Evolutionary conservation across 1,284 basidiomycete genomes (phyloP).

Genomic region (Apiotrichum brassicae): DNA sequence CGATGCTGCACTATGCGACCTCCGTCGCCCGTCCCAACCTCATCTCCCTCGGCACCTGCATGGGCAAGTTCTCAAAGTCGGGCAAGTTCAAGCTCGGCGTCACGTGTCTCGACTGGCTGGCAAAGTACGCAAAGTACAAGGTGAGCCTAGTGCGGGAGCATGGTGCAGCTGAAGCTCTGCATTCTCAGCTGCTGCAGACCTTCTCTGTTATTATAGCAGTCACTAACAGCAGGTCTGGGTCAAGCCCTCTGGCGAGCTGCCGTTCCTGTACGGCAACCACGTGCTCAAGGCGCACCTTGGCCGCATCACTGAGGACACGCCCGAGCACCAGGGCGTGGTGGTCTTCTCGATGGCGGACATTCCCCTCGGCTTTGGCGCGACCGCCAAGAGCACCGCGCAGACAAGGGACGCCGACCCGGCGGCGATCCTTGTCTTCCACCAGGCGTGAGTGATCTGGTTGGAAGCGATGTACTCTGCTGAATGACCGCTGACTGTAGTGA

Average conservation of each 20-base stretch:
- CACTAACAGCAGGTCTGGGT: constrained; percentile 78
- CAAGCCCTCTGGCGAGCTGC: constrained; percentile 98
- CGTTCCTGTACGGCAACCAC: constrained; percentile 98
- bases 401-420: constrained; percentile 98
- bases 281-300: constrained; percentile 97
- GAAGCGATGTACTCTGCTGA: constrained; percentile 3
- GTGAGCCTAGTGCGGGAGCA: no score
- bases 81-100: constrained; percentile 98
- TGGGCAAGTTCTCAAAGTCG: constrained; percentile 95
- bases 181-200: not conserved
- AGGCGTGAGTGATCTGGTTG: constrained; percentile 89
- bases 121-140: constrained; percentile 98
- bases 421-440: constrained; percentile 96
- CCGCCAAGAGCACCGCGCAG: constrained; percentile 89
- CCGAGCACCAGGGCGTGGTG: constrained; percentile 97
- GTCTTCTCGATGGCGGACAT: constrained; percentile 93
- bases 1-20: constrained; percentile 85
- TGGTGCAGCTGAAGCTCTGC: no score
- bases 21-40: constrained; percentile 90
- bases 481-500: constrained; percentile 63
- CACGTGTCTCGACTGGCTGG: constrained; percentile 85
- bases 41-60: constrained; percentile 88
- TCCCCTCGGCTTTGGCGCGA: constrained; percentile 95
- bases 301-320: constrained; percentile 98
- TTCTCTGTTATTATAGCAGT: no score